Evolutionary conservation across 129 eudicot genomes (phyloP), one percentile per base, ranked within the genome.

Genomic region (Lactuca saligna): DNA sequence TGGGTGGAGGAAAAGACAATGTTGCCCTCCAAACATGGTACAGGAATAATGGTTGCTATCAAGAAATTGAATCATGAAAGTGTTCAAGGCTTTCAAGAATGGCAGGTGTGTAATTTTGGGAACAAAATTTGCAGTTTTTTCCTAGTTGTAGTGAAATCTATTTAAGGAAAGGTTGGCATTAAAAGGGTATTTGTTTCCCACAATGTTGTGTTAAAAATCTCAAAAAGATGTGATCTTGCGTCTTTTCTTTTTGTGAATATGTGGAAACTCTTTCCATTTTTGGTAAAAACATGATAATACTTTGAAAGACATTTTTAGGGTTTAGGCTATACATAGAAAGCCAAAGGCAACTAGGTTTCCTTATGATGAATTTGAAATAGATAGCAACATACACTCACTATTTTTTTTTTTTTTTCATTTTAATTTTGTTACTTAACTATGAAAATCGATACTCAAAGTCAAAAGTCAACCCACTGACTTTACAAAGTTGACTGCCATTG

Each of bases 1-100:
- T 91, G 97, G 97, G 87, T 91, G 39, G 91, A 87, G 60, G 85
- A 87, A 79, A 82, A 79, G 75, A 89, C 90, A 5, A 68, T 89
- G 58, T 68, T 61, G 41, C 95, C 88, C 8, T 20, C 83, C 68
- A 82, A 72, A 53, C 17, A 13, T 50, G 87, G 91, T 37, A 80
- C 84, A 1, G 88, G 88, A 46, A 57, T 78, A 29, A 60, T 83
- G 75, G 95, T 91, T 50, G 97, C 97, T 17, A 83, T 91, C 66
- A 87, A 87, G 82, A 91, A 87, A 65, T 56, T 87, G 82, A 91
- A 87, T 60, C 77, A 80, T 31, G 84, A 81, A 68, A 85, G 97
- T 66, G 66, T 79, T 71, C 91, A 87, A 71, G 97, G 97, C 0
- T 91, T 85, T 77, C 76, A 87, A 38, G 95, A 91, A 78, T 91